Evolutionary conservation across 2,329 filamentous ascomycete genomes (phyloP).

Genomic region (Celoporthe dispersa): DNA sequence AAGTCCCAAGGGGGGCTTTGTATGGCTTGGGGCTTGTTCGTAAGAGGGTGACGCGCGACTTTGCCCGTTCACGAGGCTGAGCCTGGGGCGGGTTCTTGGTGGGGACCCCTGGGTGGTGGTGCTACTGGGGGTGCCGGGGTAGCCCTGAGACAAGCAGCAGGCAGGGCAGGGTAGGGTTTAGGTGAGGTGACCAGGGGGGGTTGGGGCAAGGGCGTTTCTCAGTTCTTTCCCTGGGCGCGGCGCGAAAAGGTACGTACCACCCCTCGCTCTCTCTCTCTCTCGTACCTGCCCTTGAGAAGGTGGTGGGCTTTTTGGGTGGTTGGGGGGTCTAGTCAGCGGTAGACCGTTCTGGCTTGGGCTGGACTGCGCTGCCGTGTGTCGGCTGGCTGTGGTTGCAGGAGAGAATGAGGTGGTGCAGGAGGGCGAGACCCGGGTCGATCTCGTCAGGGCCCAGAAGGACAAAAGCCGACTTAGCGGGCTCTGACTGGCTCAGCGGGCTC

Average conservation of each 20-base stretch:
- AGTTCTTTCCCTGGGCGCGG: not conserved
- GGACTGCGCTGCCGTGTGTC: conserved; percentile 10
- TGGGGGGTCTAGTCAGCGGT: conserved; percentile 26
- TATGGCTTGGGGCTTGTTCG: conserved; percentile 29
- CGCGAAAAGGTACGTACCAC: not conserved
- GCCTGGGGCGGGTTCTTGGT: conserved; percentile 21
- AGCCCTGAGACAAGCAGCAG: conserved; percentile 10
- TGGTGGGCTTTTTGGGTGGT: conserved; percentile 2
- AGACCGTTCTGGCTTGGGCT: conserved; percentile 28
- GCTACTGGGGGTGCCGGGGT: conserved; percentile 10
- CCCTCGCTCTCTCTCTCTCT: too few relatives aligned
- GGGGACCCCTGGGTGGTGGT: conserved; percentile 13
- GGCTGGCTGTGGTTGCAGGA: conserved; percentile 17
- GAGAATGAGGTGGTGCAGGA: conserved; percentile 1
- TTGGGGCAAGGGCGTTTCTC: not conserved
- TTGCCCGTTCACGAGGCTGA: conserved; percentile 30
- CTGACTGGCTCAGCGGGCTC: conserved; percentile 29
- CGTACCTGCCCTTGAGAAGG: too few relatives aligned
- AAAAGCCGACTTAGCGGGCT: not conserved
- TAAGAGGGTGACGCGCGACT: conserved; percentile 29
- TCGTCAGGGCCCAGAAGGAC: conserved; percentile 16
- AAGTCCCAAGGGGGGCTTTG: conserved; percentile 24
- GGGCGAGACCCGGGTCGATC: conserved; percentile 30
- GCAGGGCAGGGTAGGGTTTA: conserved; percentile 17
- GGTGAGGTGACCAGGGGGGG: not conserved